Base-by-base conservation (phyloP, 1,139 yeast species). In the Debaryomyces singareniensis region DNA sequence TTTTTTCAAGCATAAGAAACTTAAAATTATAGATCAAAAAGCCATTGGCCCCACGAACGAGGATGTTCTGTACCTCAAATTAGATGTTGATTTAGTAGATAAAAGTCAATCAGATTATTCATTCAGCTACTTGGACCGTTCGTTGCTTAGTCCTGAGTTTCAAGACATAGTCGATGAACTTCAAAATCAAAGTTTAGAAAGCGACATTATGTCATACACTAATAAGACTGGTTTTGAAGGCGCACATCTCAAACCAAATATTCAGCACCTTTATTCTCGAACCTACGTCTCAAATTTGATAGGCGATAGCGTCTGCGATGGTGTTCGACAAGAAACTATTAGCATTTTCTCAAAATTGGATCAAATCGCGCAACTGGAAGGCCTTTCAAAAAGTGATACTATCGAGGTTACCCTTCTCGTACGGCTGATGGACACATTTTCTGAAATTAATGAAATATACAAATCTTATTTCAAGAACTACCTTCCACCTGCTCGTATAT, bases 401-500 rank as follows among this genome's bases (percentile, higher is more conserved):
- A 76, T 75, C 40, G 75, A 72, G 28, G 66, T 84, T 2, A 68
- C 81, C 1, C 55, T 89, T 7, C 47, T 84, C 5, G 58, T 91
- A 2, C 45, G 67, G 2, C 71, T 80, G 34, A 89, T 91, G 89
- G 29, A 53, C 1, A 52, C 71, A 31, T 91, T 91, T 52, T 59
- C 60, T 1, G 53, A 44, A 4, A 69, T 89, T 14, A 91, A 91
- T 48, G 31, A 49, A 2, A 58, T 75, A 1, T 91, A 91, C 49
- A 37, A 51, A 1, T 62, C 59, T 36, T 87, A 89, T 48, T 53
- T 58, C 3, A 58, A 63, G 2, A 75, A 78, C 5, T 65, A 73
- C 32, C 51, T 67, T 15, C 97, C 97, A 1, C 97, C 98, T 1
- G 76, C 97, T 1, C 69, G 98, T 40, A 76, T 85, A 0, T 89